Percentiles rank a stretch among this genome's conserved stretches.
phyloP scores from a whole-genome alignment of 768 basidiomycete species.

The Trametes cinnabarina region DNA sequence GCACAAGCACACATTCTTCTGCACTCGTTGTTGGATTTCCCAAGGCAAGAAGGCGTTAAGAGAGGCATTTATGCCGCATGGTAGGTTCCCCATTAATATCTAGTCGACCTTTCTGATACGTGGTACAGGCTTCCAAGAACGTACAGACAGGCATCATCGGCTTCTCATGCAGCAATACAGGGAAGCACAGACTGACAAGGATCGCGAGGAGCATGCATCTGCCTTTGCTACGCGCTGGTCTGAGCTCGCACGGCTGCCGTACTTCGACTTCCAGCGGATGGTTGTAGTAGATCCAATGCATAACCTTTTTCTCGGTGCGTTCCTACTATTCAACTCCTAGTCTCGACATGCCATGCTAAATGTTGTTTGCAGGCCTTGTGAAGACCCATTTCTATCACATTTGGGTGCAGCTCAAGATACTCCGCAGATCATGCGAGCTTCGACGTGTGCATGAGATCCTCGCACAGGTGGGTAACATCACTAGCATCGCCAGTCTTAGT shows the following conservation, averaged over 20 bases:
- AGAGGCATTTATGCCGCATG: constrained; percentile 22
- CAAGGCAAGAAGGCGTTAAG: constrained; percentile 24
- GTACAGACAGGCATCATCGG: constrained; percentile 22
- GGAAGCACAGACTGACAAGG: not conserved
- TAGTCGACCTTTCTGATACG: no score
- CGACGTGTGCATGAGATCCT: constrained; percentile 11
- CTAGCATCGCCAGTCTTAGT: not conserved
- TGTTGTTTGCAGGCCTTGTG: constrained; percentile 3
- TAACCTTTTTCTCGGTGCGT: constrained; percentile 15
- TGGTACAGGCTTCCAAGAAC: constrained; percentile 15
- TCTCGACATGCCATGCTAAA: not conserved
- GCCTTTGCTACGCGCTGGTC: constrained; percentile 11
- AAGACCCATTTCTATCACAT: constrained; percentile 18
- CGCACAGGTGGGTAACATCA: not conserved
- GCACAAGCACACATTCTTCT: constrained; percentile 34
- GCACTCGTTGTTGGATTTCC: constrained; percentile 36
- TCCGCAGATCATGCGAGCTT: constrained; percentile 11
- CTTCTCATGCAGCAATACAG: constrained; percentile 9
- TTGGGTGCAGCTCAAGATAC: constrained; percentile 10
- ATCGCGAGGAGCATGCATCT: constrained; percentile 2
- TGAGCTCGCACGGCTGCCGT: constrained; percentile 7
- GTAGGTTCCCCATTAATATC: no score
- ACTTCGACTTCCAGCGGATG: constrained; percentile 13
- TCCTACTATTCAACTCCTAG: not conserved
- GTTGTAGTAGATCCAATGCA: constrained; percentile 19